These are phyloP conservation scores for Barnettozyma vustinii DNA, from an alignment of 805 yeast genomes.

Conservation along the genomic window DNA sequence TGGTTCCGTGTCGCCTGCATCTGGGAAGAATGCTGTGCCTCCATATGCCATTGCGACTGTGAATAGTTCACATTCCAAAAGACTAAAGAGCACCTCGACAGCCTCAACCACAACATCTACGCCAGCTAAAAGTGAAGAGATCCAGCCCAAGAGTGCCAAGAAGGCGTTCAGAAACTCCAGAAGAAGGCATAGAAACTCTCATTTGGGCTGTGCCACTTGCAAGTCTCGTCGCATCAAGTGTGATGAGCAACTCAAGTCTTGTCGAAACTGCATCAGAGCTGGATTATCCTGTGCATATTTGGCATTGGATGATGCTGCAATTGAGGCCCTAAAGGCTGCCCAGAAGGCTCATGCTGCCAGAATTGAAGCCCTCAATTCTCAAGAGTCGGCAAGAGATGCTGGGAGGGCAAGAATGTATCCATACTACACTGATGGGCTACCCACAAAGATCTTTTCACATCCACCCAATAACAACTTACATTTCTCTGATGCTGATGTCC, in stretches of 20 bases:
- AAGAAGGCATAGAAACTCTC: constrained; percentile 63
- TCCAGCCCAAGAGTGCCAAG: constrained; percentile 6
- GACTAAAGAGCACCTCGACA: neutral
- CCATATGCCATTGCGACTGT: constrained; percentile 29
- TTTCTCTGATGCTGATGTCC: constrained; percentile 3
- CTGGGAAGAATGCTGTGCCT: constrained; percentile 30
- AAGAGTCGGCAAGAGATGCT: constrained; percentile 18
- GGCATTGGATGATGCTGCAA: constrained; percentile 41
- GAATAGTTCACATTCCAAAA: constrained; percentile 14
- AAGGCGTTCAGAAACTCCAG: constrained; percentile 29
- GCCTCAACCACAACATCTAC: neutral
- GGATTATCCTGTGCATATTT: constrained; percentile 45
- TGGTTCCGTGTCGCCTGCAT: neutral
- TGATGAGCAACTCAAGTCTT: constrained; percentile 57
- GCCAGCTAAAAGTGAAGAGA: constrained; percentile 1
- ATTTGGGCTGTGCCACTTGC: constrained; percentile 69
- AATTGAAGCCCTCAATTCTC: constrained; percentile 29
- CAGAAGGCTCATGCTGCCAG: constrained; percentile 35
- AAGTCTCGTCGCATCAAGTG: constrained; percentile 59
- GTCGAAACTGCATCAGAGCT: constrained; percentile 47
- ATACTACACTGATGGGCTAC: constrained; percentile 19
- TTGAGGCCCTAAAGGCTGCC: constrained; percentile 44
- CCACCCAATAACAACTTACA: constrained; percentile 6
- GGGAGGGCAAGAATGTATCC: constrained; percentile 15
- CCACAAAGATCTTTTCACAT: constrained; percentile 18